Conservation (phyloP, 495 filamentous ascomycete species). For the Aspergillus taichungensis region DNA sequence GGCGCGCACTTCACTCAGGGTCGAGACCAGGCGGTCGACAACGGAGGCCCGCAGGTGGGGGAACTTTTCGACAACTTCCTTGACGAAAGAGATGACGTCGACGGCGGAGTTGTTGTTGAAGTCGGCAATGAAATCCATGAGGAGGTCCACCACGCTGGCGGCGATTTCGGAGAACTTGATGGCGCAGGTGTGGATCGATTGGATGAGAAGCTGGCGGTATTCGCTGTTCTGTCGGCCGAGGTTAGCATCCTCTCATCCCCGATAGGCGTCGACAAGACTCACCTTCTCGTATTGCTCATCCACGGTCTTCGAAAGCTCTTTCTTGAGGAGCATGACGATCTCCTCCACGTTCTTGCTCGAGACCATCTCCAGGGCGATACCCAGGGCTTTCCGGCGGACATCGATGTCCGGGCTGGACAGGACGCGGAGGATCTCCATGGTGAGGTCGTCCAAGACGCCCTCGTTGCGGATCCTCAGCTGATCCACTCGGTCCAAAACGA, state of each 20-base stretch:
- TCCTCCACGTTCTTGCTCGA: constrained; percentile 99
- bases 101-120: constrained; percentile 96
- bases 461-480: constrained; percentile 86
- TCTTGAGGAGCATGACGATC: constrained; percentile 91
- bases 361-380: constrained; percentile 93
- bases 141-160: constrained; percentile 85
- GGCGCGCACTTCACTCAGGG: constrained; percentile 85
- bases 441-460: constrained; percentile 86
- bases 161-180: constrained; percentile 99
- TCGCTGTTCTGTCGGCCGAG: constrained; percentile 62
- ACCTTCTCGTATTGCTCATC: constrained; percentile 98
- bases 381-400: constrained; percentile 84
- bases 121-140: constrained; percentile 99
- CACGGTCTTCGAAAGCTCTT: constrained; percentile 93
- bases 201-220: constrained; percentile 90
- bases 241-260: constrained; percentile 12
- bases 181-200: constrained; percentile 95
- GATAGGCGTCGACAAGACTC: constrained; percentile 5
- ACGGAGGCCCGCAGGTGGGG: constrained; percentile 80
- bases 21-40: constrained; percentile 79
- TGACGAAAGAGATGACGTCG: constrained; percentile 96
- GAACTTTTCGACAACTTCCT: constrained; percentile 98
- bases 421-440: constrained; percentile 98
- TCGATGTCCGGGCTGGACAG: constrained; percentile 94
- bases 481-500: constrained; percentile 91